Conservation (phyloP, 768 basidiomycete genomes). For the Astraeus odoratus region DNA sequence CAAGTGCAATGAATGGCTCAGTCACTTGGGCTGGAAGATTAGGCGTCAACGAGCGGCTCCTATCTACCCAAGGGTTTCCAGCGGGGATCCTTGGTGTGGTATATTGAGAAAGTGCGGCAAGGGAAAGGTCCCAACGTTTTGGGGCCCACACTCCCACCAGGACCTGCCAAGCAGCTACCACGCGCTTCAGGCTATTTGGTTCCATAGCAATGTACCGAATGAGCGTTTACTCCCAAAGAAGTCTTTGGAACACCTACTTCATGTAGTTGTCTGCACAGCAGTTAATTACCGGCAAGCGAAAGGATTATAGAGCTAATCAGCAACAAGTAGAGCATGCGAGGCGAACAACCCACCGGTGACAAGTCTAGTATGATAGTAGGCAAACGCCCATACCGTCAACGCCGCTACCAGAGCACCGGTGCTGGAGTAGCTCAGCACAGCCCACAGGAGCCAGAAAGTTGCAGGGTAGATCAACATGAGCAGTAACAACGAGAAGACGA, state of each 20-base stretch:
- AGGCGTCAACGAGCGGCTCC: slow-evolving; percentile 28
- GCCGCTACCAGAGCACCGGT: slow-evolving; percentile 69
- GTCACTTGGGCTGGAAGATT: slow-evolving; percentile 16
- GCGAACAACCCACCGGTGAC: slow-evolving; percentile 63
- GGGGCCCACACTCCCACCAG: slow-evolving; percentile 93
- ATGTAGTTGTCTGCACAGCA: slow-evolving; percentile 59
- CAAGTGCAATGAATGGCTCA: slow-evolving; percentile 32
- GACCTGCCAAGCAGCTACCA: slow-evolving; percentile 94
- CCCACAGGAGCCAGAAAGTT: slow-evolving; percentile 85
- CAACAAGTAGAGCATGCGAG: slow-evolving; percentile 18
- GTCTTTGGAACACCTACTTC: slow-evolving; percentile 48
- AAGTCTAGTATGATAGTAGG: slow-evolving; percentile 77
- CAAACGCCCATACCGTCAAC: slow-evolving; percentile 66
- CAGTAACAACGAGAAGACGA: slow-evolving; percentile 77
- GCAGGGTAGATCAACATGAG: slow-evolving; percentile 71
- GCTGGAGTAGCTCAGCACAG: slow-evolving; percentile 68
- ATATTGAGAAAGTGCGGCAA: slow-evolving; percentile 67
- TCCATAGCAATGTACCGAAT: slow-evolving; percentile 6
- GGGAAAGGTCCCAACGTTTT: slow-evolving; percentile 71
- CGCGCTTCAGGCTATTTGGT: slow-evolving; percentile 64
- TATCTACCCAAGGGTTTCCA: slow-evolving; percentile 66
- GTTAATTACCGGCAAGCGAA: neutral
- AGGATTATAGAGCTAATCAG: slow-evolving; percentile 6
- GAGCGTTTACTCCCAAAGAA: neutral
- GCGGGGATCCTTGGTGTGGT: slow-evolving; percentile 60